Evolutionary conservation across 23 red algal species (phyloP), one percentile per base, ranked within the genome.

Genomic region (Chondrus crispus): DNA sequence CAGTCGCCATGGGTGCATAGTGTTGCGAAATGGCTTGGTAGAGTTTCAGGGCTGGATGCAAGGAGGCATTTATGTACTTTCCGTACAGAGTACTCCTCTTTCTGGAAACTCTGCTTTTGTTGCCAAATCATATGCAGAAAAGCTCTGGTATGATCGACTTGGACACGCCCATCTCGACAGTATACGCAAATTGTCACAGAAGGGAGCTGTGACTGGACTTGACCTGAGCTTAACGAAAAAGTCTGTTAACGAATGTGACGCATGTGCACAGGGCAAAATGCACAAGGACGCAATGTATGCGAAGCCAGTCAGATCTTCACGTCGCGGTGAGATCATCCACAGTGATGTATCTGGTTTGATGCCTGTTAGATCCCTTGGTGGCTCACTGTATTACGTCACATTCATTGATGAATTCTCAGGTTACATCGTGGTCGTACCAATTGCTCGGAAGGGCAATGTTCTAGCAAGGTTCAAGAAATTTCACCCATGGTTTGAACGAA

Each of bases 391-490:
- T 43, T n/a, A n/a, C n/a, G n/a, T n/a, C 46, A 51, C 72, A 4
- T 78, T 78, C 42, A 78, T 51, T 43, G 72, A 78, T 78, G 43
- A 78, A 4, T 44, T 78, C 20, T 78, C 72, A 3, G 72, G 72
- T 2, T 49, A 16, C 72, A 28, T 28, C 32, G 72, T 78, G 5
- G 32, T 78, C 24, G 28, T 51, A 2, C 72, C 72, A 7, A 78
- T 78, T 20, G 39, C 9, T 5, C 48, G 32, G 40, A 78, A 78
- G n/a, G 43, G 72, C 20, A 3, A 78, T 4, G 72, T 78, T 2
- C 9, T 7, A 26, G 39, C 22, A 16, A 28, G 14, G 2, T 78
- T 78, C 43, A 78, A 49, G 42, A 8, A 12, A 40, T 78, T 37
- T 49, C 44, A 78, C 20, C 19, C 72, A 3, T 78, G 41, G 72